Evolutionary conservation across 2,329 filamentous ascomycete species (phyloP), one percentile per base, ranked within the genome.

Genomic region (Hypoxylon sp.): DNA sequence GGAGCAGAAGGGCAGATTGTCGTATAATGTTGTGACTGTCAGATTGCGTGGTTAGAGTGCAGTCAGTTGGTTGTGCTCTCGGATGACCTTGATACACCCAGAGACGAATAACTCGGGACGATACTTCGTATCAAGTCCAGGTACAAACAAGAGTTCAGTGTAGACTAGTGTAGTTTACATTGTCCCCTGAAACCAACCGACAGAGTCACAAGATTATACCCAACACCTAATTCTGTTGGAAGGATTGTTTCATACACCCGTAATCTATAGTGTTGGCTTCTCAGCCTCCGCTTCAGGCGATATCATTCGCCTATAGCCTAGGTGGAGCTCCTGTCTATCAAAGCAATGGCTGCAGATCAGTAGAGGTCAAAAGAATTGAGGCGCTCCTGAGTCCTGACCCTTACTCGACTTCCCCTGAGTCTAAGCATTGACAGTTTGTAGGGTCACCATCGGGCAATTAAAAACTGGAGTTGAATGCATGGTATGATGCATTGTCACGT

Each of bases 391-490:
- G n/a, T 41, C 16, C 7, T 21, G 16, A 21, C 37, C 37, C 37
- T 19, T 41, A 19, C 37, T 41, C n/a, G n/a, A n/a, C n/a, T n/a
- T n/a, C n/a, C n/a, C n/a, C n/a, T n/a, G n/a, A 41, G 16, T 23
- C 23, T 29, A 30, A 16, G 16, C 6, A 43, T 54, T 54, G 51
- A 54, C 51, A 55, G 52, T 39, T n/a, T 55, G n/a, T n/a, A n/a
- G n/a, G n/a, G n/a, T n/a, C n/a, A n/a, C n/a, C n/a, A n/a, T n/a
- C n/a, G n/a, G n/a, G n/a, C n/a, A n/a, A n/a, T n/a, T n/a, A 27
- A 37, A 47, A 45, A n/a, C 6, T 25, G 60, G 11, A 23, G 25
- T 52, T 43, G 16, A n/a, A 54, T 37, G 16, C 16, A 21, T 19
- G 48, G 25, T 48, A 50, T 34, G 37, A 55, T 54, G 52, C 19